These are phyloP conservation scores for Xylariomycetidae sp. DNA, from an alignment of 2,329 filamentous ascomycete species.

Conservation along the genomic window DNA sequence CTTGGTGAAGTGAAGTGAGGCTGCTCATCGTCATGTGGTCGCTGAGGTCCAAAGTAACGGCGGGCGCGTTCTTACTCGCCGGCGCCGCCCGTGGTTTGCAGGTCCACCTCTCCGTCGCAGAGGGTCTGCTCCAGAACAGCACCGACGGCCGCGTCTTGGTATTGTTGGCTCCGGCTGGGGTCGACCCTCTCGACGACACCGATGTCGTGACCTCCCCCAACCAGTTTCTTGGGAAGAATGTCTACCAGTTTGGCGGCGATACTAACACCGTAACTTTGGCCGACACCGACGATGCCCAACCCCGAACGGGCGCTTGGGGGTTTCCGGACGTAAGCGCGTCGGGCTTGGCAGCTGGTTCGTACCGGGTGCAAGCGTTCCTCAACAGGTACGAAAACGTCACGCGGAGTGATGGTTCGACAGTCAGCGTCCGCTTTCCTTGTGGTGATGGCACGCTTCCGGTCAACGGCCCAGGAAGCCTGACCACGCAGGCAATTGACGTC, in stretches of 20 bases:
- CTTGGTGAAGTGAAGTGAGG: too few species aligned
- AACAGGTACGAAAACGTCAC: slow-evolving; percentile 13
- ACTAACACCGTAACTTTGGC: slow-evolving; percentile 10
- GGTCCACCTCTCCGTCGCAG: slow-evolving; percentile 21
- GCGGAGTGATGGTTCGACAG: slow-evolving; percentile 13
- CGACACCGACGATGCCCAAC: slow-evolving; percentile 5
- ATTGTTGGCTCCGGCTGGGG: slow-evolving; percentile 18
- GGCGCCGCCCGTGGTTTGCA: slow-evolving; percentile 3
- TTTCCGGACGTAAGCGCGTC: slow-evolving; percentile 13
- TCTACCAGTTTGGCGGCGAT: slow-evolving; percentile 10
- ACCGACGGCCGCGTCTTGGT: slow-evolving; percentile 18
- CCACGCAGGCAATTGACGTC: slow-evolving; percentile 11
- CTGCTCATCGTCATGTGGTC: too few species aligned
- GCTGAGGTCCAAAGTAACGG: too few species aligned
- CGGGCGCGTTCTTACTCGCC: slow-evolving; percentile 5
- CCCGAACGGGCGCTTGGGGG: slow-evolving; percentile 12
- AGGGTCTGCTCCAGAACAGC: slow-evolving; percentile 9
- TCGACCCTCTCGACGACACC: slow-evolving; percentile 16
- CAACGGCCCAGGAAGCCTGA: slow-evolving; percentile 14
- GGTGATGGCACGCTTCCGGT: slow-evolving; percentile 16
- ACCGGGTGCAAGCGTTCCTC: slow-evolving; percentile 17
- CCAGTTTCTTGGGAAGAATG: slow-evolving; percentile 18
- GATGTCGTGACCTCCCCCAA: slow-evolving; percentile 17
- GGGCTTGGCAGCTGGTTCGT: slow-evolving; percentile 12
- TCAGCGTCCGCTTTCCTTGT: slow-evolving; percentile 15